These are phyloP conservation scores for Monosporascus sp. DNA, from an alignment of 2,329 filamentous ascomycete species.

Conservation along the genomic window DNA sequence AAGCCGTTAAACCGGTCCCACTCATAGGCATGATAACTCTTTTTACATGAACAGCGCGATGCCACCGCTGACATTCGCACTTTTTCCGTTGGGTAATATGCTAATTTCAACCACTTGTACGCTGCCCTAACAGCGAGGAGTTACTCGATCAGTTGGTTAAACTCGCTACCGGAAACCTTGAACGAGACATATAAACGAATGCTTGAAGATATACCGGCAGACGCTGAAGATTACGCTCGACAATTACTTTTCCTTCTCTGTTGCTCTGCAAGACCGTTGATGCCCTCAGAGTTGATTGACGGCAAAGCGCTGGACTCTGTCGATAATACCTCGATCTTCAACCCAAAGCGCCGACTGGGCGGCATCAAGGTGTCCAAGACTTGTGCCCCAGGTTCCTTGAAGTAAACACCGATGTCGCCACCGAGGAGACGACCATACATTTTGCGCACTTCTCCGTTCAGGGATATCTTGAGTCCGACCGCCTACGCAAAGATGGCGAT, in stretches of 20 bases:
- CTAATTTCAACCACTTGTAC: constrained; percentile 23
- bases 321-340: background rate
- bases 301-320: background rate
- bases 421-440: background rate
- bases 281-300: background rate
- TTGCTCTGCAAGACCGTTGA: background rate
- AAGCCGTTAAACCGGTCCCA: constrained; percentile 5
- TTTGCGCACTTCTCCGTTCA: background rate
- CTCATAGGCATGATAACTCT: too few species aligned
- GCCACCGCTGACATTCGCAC: constrained; percentile 5
- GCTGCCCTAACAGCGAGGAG: constrained; percentile 13
- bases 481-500: background rate
- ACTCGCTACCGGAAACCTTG: constrained; percentile 25
- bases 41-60: constrained; percentile 5
- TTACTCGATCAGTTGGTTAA: constrained; percentile 23
- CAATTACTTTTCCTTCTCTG: background rate
- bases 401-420: background rate
- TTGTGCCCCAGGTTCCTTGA: background rate
- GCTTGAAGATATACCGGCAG: constrained; percentile 5
- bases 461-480: background rate
- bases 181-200: constrained; percentile 32
- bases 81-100: constrained; percentile 32
- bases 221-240: background rate
- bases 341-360: background rate
- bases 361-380: background rate